phyloP scores from a whole-genome alignment of 495 filamentous ascomycete genomes.

The Penicillium bialowiezense region DNA sequence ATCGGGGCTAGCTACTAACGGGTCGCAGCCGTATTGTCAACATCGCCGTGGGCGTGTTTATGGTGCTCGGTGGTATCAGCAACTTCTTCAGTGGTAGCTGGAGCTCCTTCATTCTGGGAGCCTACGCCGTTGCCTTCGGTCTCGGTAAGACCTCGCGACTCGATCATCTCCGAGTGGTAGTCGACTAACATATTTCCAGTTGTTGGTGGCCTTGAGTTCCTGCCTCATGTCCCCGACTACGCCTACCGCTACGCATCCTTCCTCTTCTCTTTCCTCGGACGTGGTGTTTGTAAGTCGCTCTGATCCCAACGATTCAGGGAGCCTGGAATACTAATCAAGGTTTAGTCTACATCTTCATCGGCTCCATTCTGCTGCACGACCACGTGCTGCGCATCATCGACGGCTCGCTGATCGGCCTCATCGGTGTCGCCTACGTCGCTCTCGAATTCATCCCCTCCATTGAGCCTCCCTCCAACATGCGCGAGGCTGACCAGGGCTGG shows the following conservation, averaged over 20 bases:
- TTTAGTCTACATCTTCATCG: slow-evolving; percentile 96
- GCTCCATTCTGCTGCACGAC: slow-evolving; percentile 73
- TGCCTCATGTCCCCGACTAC: slow-evolving; percentile 83
- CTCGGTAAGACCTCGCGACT: slow-evolving; percentile 55
- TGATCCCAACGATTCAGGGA: slow-evolving; percentile 8
- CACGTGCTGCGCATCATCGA: slow-evolving; percentile 56
- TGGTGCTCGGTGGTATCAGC: slow-evolving; percentile 85
- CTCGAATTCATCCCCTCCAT: slow-evolving; percentile 95
- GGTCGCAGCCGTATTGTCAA: slow-evolving; percentile 82
- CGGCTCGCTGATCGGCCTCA: slow-evolving; percentile 68
- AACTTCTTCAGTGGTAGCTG: slow-evolving; percentile 65
- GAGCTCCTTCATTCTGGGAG: slow-evolving; percentile 67
- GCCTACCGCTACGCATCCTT: slow-evolving; percentile 92
- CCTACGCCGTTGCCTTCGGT: slow-evolving; percentile 88
- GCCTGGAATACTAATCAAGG: no score
- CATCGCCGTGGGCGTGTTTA: slow-evolving; percentile 79
- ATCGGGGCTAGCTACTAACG: not conserved
- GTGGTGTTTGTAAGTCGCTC: slow-evolving; percentile 78
- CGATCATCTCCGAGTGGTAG: not conserved
- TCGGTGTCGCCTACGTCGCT: slow-evolving; percentile 74
- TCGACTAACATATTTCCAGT: slow-evolving; percentile 25
- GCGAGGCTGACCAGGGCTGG: slow-evolving; percentile 85
- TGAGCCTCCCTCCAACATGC: slow-evolving; percentile 97
- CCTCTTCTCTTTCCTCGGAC: slow-evolving; percentile 94
- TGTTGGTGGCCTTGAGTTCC: slow-evolving; percentile 64